A percentile compares a stretch with the other conserved stretches of the same genome.
These are phyloP conservation scores for Gleditsia sinensis DNA, from an alignment of 306 rosid species.

Conservation along the genomic window DNA sequence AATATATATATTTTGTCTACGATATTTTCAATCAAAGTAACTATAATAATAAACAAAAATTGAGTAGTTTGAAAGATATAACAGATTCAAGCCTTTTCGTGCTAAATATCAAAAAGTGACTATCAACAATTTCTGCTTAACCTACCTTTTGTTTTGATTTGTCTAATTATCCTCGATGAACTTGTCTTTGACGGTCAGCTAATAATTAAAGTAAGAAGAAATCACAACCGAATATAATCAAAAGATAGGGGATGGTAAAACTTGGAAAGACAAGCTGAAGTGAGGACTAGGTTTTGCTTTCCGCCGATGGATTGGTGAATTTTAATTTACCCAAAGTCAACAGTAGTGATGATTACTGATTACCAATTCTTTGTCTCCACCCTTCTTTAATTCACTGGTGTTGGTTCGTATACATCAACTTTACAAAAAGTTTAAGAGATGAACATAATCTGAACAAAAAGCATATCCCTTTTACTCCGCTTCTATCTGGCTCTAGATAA, in stretches of 20 bases:
- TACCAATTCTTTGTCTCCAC: constrained; percentile 21
- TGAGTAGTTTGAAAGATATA: too few species aligned
- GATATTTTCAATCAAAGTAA: too few species aligned
- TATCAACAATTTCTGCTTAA: too few species aligned
- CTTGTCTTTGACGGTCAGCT: too few species aligned
- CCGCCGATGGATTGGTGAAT: not conserved
- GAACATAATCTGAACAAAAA: constrained; percentile 45
- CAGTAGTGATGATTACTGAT: not conserved
- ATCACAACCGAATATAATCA: too few species aligned
- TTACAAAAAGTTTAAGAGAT: constrained; percentile 43
- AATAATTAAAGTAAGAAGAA: too few species aligned
- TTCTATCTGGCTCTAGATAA: constrained; percentile 39
- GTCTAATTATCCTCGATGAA: too few species aligned
- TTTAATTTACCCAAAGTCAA: not conserved
- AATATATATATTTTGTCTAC: too few species aligned
- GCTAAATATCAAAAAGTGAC: too few species aligned
- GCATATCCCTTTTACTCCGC: constrained; percentile 30
- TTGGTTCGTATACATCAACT: constrained; percentile 34
- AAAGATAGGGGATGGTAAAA: not conserved
- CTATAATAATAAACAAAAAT: too few species aligned
- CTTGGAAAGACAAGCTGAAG: not conserved
- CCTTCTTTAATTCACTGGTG: constrained; percentile 23
- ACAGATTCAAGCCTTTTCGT: too few species aligned
- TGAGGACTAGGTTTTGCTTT: not conserved
- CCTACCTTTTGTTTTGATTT: too few species aligned